These are phyloP conservation scores for Anisogramma anomala DNA, from an alignment of 2,329 filamentous ascomycete species.

Conservation along the genomic window DNA sequence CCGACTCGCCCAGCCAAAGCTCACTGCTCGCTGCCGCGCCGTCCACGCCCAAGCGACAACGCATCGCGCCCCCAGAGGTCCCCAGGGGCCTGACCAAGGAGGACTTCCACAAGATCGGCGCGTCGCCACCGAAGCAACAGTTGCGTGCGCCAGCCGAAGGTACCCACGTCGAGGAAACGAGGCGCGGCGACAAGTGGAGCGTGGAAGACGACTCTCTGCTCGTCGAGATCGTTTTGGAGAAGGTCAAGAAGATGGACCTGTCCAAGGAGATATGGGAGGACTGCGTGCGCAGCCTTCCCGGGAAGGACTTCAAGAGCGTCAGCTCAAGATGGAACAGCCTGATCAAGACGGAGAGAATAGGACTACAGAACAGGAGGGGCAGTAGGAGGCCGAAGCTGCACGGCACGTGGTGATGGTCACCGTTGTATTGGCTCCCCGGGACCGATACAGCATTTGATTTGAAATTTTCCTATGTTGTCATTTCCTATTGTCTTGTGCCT, in stretches of 20 bases:
- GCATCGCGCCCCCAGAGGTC: conserved; percentile 48
- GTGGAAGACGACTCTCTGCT: conserved; percentile 53
- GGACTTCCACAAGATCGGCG: conserved; percentile 42
- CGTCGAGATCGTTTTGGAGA: conserved; percentile 56
- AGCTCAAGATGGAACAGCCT: conserved; percentile 53
- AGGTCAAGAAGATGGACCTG: conserved; percentile 39
- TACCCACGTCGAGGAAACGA: conserved; percentile 31
- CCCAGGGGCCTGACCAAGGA: conserved; percentile 47
- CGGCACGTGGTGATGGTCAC: conserved; percentile 42
- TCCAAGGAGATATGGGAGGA: conserved; percentile 56
- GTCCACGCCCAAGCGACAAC: conserved; percentile 48
- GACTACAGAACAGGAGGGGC: conserved; percentile 37
- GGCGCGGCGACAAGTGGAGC: conserved; percentile 43
- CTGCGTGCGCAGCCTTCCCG: conserved; percentile 47
- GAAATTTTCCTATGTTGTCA: conserved; percentile 2
- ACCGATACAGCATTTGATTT: not conserved
- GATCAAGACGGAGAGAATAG: conserved; percentile 46
- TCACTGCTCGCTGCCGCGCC: conserved; percentile 21
- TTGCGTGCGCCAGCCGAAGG: conserved; percentile 15
- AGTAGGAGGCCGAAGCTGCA: conserved; percentile 37
- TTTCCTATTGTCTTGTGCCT: too few species aligned
- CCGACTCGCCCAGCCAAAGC: conserved; percentile 16
- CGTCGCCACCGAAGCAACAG: conserved; percentile 1
- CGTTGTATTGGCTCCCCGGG: conserved; percentile 2
- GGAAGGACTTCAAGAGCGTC: conserved; percentile 46